Base-by-base conservation (phyloP, 2,329 filamentous ascomycete genomes). In the Sphaceloma murrayae region DNA sequence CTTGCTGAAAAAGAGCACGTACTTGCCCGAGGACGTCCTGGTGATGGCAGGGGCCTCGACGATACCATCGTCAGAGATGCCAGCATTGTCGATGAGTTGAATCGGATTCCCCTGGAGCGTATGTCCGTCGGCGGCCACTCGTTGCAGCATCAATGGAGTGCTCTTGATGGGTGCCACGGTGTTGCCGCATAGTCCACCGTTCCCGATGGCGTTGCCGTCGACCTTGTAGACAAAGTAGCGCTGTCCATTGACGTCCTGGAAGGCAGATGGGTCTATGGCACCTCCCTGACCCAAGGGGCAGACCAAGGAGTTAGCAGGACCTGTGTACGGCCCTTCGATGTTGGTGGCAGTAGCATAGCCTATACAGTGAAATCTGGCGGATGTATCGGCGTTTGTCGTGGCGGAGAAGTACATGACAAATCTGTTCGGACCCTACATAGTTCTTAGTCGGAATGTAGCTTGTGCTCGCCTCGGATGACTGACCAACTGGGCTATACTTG, bases 401-500 rank as follows among this genome's bases (percentile, higher is more conserved):
- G 60, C 60, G 29, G 52, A 53, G 48, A 53, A 58, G 48, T 59
- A 56, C 53, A 57, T 56, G 43, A 57, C 46, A 46, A 54, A 57
- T 10, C 29, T 45, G 30, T 45, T 45, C 2, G 11, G 45, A 48
- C 16, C 52, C 54, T 46, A 55, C 54, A 33, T 54, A 19, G n/a
- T 19, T 17, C 14, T n/a, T n/a, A 17, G 38, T 34, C 21, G 32
- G 8, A 5, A 31, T 10, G 13, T 13, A 7, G 8, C n/a, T 13
- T 24, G 9, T 16, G 11, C n/a, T 9, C 2, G 8, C n/a, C 10
- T 7, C 11, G 39, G 10, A 42, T 19, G 31, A 47, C n/a, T 13
- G 22, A 49, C 56, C 21, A 77, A 59, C 45, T 58, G 60, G 9
- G 69, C 63, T 5, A 81, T 73, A 53, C 80, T 76, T 7, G 77